Conservation (phyloP, 768 basidiomycete species). For the Suillus spraguei region DNA sequence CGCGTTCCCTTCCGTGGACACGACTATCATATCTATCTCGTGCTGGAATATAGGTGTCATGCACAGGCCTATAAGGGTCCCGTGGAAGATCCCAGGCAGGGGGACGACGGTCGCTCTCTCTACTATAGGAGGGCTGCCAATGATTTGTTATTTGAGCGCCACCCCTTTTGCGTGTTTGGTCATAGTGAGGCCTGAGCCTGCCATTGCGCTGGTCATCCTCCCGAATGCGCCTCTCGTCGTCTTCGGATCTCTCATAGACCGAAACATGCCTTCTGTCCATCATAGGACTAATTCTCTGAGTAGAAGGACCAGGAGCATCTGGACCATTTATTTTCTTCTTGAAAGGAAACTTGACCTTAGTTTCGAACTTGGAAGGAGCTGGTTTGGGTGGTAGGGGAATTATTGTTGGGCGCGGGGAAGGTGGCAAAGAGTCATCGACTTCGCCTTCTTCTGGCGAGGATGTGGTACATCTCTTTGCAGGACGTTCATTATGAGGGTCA, state of each 20-base stretch:
- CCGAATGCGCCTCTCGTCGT: constrained; percentile 46
- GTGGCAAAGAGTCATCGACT: constrained; percentile 57
- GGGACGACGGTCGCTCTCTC: constrained; percentile 29
- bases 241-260: constrained; percentile 43
- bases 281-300: constrained; percentile 27
- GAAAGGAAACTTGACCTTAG: constrained; percentile 76
- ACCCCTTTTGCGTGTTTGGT: constrained; percentile 11
- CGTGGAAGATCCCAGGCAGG: constrained; percentile 24
- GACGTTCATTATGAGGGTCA: constrained; percentile 51
- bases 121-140: constrained; percentile 26
- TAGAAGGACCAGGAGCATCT: constrained; percentile 26
- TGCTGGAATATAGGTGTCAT: constrained; percentile 20
- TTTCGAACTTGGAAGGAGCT: constrained; percentile 34
- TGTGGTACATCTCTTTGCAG: constrained; percentile 56
- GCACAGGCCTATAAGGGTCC: constrained; percentile 25
- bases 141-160: constrained; percentile 20
- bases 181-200: constrained; percentile 24
- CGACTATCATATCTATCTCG: constrained; percentile 31
- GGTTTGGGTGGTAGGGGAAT: constrained; percentile 38
- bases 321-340: constrained; percentile 50
- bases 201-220: constrained; percentile 37
- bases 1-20: constrained; percentile 24
- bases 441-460: constrained; percentile 83
- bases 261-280: constrained; percentile 20
- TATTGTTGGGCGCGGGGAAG: constrained; percentile 18